Percentiles rank a stretch among this genome's conserved stretches.
Evolutionary conservation across 768 basidiomycete species (phyloP).

Genomic region (Solioccasus polychromus): DNA sequence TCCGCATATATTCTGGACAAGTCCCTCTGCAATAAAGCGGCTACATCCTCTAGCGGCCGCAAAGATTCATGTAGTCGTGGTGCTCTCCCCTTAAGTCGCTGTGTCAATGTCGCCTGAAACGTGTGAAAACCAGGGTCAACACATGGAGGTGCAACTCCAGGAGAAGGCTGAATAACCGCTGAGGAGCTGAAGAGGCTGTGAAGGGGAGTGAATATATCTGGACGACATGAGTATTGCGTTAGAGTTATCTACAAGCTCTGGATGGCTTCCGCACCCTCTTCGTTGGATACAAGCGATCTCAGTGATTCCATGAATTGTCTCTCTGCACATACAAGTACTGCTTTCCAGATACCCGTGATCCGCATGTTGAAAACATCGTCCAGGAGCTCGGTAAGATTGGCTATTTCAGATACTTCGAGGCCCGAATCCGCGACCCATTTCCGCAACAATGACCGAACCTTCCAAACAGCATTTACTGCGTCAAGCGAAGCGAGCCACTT

Average conservation of each 20-base stretch:
- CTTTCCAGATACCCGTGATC: constrained; percentile 58
- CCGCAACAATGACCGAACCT: constrained; percentile 50
- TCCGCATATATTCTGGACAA: constrained; percentile 43
- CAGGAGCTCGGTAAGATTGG: constrained; percentile 41
- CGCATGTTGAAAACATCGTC: constrained; percentile 55
- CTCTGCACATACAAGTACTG: constrained; percentile 42
- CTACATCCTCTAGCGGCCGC: constrained; percentile 56
- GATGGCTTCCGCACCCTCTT: constrained; percentile 15
- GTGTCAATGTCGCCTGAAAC: constrained; percentile 59
- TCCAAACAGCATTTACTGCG: constrained; percentile 71
- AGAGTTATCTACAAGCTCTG: neutral
- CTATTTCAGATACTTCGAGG: constrained; percentile 49
- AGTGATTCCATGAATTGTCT: constrained; percentile 46
- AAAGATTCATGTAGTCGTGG: constrained; percentile 58
- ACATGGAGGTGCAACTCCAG: constrained; percentile 33
- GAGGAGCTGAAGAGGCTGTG: constrained; percentile 56
- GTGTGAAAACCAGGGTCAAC: constrained; percentile 51
- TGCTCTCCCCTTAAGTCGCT: constrained; percentile 65
- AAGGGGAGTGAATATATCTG: constrained; percentile 49
- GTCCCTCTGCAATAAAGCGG: constrained; percentile 58
- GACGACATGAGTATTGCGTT: constrained; percentile 9
- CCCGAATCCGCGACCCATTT: constrained; percentile 43
- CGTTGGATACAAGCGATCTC: constrained; percentile 17
- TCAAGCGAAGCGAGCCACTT: constrained; percentile 60
- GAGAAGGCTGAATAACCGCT: constrained; percentile 44